A percentile compares a stretch with the other conserved stretches of the same genome.
phyloP scores from a whole-genome alignment of 1,284 basidiomycete genomes.

The Pterulicium gracile region DNA sequence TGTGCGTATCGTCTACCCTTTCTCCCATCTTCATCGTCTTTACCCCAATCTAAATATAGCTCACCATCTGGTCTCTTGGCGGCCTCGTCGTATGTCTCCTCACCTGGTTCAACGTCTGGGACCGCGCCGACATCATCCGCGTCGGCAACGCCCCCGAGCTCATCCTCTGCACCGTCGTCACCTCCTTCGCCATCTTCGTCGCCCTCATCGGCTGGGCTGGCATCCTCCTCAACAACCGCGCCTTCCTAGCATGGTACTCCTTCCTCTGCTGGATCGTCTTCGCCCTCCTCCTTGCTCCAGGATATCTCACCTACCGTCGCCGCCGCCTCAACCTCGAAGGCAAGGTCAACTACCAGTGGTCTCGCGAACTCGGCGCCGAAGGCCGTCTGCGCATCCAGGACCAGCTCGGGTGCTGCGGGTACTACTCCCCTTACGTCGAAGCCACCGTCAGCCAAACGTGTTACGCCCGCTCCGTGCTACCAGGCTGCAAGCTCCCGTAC shows the following conservation, averaged over 20 bases:
- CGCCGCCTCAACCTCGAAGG: slow-evolving; percentile 62
- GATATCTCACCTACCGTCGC: slow-evolving; percentile 60
- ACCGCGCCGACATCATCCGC: slow-evolving; percentile 46
- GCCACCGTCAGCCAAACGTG: slow-evolving; percentile 54
- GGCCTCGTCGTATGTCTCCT: slow-evolving; percentile 46
- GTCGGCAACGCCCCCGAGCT: slow-evolving; percentile 53
- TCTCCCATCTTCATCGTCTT: slow-evolving; percentile 4
- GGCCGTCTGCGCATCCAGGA: slow-evolving; percentile 55
- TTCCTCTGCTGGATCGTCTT: slow-evolving; percentile 57
- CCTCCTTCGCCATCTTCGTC: slow-evolving; percentile 39
- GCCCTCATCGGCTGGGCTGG: slow-evolving; percentile 55
- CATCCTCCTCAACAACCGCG: slow-evolving; percentile 62
- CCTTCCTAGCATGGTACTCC: slow-evolving; percentile 57
- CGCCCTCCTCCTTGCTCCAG: slow-evolving; percentile 50
- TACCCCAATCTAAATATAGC: slow-evolving; percentile 22
- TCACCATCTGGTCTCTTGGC: slow-evolving; percentile 40
- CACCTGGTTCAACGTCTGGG: slow-evolving; percentile 57
- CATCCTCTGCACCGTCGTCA: slow-evolving; percentile 47
- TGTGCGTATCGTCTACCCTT: slow-evolving; percentile 30
- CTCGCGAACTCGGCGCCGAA: slow-evolving; percentile 34
- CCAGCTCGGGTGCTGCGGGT: slow-evolving; percentile 57
- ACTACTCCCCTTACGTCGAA: slow-evolving; percentile 59
- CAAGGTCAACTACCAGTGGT: slow-evolving; percentile 67
- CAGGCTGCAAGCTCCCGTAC: slow-evolving; percentile 54
- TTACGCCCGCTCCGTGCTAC: slow-evolving; percentile 48